These are phyloP conservation scores for Beauveria caledonica DNA, from an alignment of 2,329 filamentous ascomycete species.

Conservation along the genomic window DNA sequence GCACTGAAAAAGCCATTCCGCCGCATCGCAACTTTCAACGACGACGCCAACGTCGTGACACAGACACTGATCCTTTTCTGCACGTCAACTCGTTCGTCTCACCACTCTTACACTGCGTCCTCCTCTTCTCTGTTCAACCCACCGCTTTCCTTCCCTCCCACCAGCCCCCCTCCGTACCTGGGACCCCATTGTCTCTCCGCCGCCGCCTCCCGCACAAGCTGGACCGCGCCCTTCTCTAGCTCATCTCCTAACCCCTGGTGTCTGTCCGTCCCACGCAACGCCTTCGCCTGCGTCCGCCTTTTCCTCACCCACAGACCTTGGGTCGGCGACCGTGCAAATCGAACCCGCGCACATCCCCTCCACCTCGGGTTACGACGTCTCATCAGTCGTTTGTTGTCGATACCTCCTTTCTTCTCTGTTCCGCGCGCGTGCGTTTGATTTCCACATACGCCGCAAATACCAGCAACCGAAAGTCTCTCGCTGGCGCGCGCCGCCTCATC, in stretches of 20 bases:
- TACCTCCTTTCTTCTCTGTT: not conserved
- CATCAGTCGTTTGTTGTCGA: not conserved
- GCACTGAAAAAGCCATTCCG: not conserved
- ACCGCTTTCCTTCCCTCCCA: not conserved
- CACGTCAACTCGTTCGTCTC: not conserved
- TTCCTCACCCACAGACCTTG: conserved; percentile 2
- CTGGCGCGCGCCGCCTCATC: not conserved
- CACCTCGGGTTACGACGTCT: not conserved
- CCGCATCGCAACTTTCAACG: not conserved
- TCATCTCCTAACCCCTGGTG: conserved; percentile 5
- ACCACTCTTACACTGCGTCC: not conserved
- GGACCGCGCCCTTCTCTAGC: not conserved
- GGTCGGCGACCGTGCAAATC: conserved; percentile 1
- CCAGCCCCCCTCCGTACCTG: not conserved
- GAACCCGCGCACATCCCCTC: not conserved
- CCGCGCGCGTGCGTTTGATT: not conserved
- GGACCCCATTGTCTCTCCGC: not conserved
- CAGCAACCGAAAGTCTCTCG: not conserved
- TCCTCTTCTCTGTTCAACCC: not conserved
- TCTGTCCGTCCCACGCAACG: not conserved
- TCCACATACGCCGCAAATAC: not conserved
- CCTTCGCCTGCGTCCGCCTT: not conserved
- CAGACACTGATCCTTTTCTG: not conserved
- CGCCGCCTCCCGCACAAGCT: not conserved
- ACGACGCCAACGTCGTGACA: not conserved